Evolutionary conservation across 768 basidiomycete genomes (phyloP).

Genomic region (Fomitopsis pulvina): DNA sequence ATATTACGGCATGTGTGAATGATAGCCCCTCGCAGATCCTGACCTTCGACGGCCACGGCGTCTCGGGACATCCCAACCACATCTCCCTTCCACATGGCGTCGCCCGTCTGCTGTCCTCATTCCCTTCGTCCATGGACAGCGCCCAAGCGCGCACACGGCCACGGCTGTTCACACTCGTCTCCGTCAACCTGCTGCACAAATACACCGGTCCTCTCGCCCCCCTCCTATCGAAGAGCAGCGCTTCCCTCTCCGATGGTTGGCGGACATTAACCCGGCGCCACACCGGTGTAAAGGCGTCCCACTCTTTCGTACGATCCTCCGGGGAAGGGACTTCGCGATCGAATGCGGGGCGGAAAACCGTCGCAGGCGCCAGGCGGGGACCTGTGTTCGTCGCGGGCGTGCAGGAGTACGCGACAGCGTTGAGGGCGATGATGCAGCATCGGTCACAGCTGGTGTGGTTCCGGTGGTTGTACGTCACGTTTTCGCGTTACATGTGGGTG

Average conservation of each 20-base stretch:
- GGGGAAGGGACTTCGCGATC: neutral
- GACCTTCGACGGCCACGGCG: conserved; percentile 73
- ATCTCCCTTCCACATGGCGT: conserved; percentile 57
- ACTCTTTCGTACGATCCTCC: neutral
- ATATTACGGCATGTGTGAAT: neutral
- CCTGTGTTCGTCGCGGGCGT: conserved; percentile 53
- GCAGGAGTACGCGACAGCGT: conserved; percentile 45
- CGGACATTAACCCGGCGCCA: conserved; percentile 1
- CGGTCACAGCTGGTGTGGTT: conserved; percentile 82
- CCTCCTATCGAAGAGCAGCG: conserved; percentile 40
- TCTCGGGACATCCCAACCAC: conserved; percentile 89
- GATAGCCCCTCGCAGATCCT: conserved; percentile 48
- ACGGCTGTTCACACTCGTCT: conserved; percentile 53
- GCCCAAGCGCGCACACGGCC: conserved; percentile 23
- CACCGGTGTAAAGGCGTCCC: neutral
- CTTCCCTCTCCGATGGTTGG: conserved; percentile 18
- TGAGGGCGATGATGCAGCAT: conserved; percentile 69
- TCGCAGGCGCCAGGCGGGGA: neutral
- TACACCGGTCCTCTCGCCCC: conserved; percentile 55
- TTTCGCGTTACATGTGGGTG: conserved; percentile 90
- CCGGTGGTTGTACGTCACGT: conserved; percentile 74
- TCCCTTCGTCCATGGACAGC: conserved; percentile 3
- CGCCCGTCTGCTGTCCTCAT: conserved; percentile 30
- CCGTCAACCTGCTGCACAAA: conserved; percentile 50
- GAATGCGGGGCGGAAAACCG: neutral